Percentiles rank a stretch among this genome's conserved stretches.
Conservation (phyloP, 306 rosid genomes). For the Rosa lucieae region DNA sequence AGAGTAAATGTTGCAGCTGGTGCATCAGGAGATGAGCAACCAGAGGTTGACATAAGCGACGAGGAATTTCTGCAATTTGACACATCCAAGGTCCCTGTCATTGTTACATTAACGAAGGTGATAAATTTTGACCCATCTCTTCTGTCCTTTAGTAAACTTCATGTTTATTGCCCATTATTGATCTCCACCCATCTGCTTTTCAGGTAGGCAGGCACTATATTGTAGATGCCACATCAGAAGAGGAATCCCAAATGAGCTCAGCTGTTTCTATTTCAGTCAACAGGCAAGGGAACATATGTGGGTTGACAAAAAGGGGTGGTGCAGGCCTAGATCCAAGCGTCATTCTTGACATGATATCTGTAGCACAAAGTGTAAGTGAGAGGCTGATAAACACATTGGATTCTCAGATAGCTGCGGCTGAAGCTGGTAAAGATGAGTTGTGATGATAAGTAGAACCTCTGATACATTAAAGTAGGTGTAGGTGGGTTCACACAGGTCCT, state of each 20-base stretch:
- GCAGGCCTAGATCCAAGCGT: slow-evolving; percentile 51
- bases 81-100: slow-evolving; percentile 77
- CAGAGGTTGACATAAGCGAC: slow-evolving; percentile 75
- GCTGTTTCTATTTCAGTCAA: slow-evolving; percentile 76
- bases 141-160: not conserved
- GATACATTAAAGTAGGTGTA: slow-evolving; percentile 6
- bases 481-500: slow-evolving; percentile 16
- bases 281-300: slow-evolving; percentile 65
- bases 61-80: slow-evolving; percentile 91
- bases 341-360: slow-evolving; percentile 83
- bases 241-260: slow-evolving; percentile 89
- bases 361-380: slow-evolving; percentile 37
- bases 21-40: slow-evolving; percentile 58
- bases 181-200: slow-evolving; percentile 13
- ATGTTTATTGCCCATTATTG: not conserved
- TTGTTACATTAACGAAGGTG: slow-evolving; percentile 87
- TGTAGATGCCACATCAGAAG: slow-evolving; percentile 83
- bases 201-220: slow-evolving; percentile 81
- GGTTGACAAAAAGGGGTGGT: slow-evolving; percentile 82
- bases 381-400: slow-evolving; percentile 18
- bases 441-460: not conserved
- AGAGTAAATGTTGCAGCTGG: slow-evolving; percentile 62
- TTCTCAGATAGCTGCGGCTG: slow-evolving; percentile 18
- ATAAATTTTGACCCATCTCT: not conserved
- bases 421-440: slow-evolving; percentile 12